A percentile compares a stretch with the other conserved stretches of the same genome.
These are phyloP conservation scores for Talaromyces sp. DNA, from an alignment of 2,329 filamentous ascomycete genomes.

Conservation along the genomic window DNA sequence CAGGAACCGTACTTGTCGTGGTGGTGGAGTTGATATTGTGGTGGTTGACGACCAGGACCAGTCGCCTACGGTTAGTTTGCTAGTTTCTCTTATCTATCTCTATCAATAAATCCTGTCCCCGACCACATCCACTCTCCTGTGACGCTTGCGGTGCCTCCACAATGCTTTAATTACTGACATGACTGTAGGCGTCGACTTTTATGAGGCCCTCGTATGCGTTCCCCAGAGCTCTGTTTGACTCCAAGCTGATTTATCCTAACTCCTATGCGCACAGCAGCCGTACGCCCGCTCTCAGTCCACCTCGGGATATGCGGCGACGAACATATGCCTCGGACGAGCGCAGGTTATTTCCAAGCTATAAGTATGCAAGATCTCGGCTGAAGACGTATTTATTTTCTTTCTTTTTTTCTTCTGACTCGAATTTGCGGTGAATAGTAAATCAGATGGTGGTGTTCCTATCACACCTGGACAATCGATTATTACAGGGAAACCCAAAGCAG, in stretches of 20 bases:
- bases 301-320: conserved; percentile 9
- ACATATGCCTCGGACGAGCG: conserved; percentile 15
- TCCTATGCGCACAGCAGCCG: conserved; percentile 12
- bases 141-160: neutral
- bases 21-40: neutral
- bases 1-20: conserved; percentile 1
- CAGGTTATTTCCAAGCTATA: conserved; percentile 17
- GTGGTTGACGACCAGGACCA: neutral
- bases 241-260: neutral
- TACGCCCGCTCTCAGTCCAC: conserved; percentile 11
- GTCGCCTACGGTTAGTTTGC: neutral
- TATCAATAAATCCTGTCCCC: neutral
- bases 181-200: neutral
- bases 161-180: neutral
- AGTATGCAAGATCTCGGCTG: conserved; percentile 11
- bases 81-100: neutral
- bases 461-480: conserved; percentile 20
- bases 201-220: neutral
- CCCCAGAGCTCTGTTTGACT: neutral
- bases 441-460: conserved; percentile 21
- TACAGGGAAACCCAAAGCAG: conserved; percentile 12
- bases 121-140: neutral
- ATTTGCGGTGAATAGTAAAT: conserved; percentile 8
- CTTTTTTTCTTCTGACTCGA: neutral
- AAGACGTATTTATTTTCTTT: neutral